A percentile compares a stretch with the other conserved stretches of the same genome.
Conservation (phyloP, 2,329 filamentous ascomycete species). For the Aureobasidium sp. region DNA sequence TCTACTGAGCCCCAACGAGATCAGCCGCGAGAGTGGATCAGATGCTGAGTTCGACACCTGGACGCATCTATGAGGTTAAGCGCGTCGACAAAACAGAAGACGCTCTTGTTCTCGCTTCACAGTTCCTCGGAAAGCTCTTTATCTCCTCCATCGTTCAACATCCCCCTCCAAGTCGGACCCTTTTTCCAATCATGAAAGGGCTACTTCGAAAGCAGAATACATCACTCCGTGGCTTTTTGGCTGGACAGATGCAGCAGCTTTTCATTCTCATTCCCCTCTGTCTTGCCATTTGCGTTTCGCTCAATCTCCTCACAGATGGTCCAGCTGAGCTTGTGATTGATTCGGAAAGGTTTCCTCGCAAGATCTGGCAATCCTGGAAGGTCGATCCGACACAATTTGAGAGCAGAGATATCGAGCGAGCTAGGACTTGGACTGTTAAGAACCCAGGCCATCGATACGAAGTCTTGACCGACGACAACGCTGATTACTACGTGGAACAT, state of each 20-base stretch:
- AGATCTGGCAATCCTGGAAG: constrained; percentile 85
- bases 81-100: background rate
- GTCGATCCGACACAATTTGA: constrained; percentile 73
- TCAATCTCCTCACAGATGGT: background rate
- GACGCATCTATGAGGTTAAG: background rate
- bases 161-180: too few relatives aligned
- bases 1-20: background rate
- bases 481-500: constrained; percentile 71
- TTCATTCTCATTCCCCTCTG: background rate
- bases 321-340: background rate
- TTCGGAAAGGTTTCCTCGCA: constrained; percentile 61
- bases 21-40: background rate
- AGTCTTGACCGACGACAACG: constrained; percentile 74
- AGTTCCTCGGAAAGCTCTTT: background rate
- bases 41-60: background rate
- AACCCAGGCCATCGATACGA: constrained; percentile 75
- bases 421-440: constrained; percentile 70
- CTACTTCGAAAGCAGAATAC: background rate
- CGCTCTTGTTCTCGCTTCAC: background rate
- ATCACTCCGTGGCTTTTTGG: background rate
- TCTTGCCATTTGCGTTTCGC: background rate
- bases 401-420: constrained; percentile 64
- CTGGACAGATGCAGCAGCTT: background rate
- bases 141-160: too few relatives aligned
- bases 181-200: background rate